Percentiles rank a stretch among this genome's conserved stretches.
phyloP scores from a whole-genome alignment of 148 eudicot species.

The Camellia granthamiana region DNA sequence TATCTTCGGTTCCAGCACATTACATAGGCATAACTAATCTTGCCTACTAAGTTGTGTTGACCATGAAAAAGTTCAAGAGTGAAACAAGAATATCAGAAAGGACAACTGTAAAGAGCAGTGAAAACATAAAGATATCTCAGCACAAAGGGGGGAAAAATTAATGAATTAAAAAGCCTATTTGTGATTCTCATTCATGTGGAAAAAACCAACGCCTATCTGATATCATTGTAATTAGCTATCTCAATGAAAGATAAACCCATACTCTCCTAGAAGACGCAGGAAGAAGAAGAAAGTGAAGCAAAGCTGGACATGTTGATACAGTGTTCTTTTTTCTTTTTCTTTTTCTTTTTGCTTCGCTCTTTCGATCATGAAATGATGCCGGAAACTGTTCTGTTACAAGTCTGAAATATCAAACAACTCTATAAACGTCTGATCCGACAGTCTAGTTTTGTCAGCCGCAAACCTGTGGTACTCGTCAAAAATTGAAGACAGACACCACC shows the following conservation, averaged over 20 bases:
- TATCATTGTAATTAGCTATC: neutral
- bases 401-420: constrained; percentile 46
- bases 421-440: constrained; percentile 50
- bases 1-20: no score
- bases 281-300: neutral
- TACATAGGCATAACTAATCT: no score
- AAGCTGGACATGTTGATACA: neutral
- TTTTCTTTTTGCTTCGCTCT: neutral
- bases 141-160: neutral
- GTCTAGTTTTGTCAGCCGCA: constrained; percentile 49
- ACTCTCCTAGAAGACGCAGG: neutral
- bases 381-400: constrained; percentile 34
- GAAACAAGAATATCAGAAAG: no score
- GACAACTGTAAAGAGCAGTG: no score
- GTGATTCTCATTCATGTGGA: neutral
- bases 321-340: neutral
- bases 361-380: constrained; percentile 36
- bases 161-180: neutral
- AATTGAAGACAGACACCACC: constrained; percentile 53
- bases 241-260: neutral
- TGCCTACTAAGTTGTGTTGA: no score
- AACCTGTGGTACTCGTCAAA: constrained; percentile 60
- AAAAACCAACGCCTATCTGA: neutral
- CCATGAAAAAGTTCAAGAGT: no score
- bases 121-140: no score